Evolutionary conservation across 768 basidiomycete genomes (phyloP).

Genomic region (Russula sp.): DNA sequence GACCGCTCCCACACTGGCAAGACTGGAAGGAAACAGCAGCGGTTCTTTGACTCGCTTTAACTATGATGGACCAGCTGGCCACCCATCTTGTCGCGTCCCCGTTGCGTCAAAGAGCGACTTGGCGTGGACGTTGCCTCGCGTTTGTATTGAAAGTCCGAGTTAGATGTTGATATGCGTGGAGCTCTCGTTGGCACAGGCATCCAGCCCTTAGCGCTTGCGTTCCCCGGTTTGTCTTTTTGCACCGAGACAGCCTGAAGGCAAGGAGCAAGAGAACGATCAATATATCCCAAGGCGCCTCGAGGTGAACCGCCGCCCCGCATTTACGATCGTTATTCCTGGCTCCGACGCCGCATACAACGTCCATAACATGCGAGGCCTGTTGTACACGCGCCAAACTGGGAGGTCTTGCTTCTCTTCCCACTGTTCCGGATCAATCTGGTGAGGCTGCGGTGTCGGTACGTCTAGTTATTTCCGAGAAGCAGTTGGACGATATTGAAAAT

Average conservation of each 20-base stretch:
- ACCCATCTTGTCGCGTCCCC: not conserved
- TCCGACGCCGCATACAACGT: constrained; percentile 17
- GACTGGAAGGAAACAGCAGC: not conserved
- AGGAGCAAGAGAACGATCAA: constrained; percentile 18
- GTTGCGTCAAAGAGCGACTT: constrained; percentile 9
- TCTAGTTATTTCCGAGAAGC: constrained; percentile 12
- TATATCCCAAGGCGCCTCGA: constrained; percentile 17
- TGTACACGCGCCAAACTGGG: constrained; percentile 8
- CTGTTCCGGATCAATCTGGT: not conserved
- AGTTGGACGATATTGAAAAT: constrained; percentile 1
- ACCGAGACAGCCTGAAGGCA: constrained; percentile 13
- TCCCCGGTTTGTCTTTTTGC: constrained; percentile 6
- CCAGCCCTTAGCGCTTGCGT: not conserved
- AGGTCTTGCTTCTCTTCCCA: constrained; percentile 16
- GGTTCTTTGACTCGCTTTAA: not conserved
- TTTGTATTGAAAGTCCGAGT: constrained; percentile 19
- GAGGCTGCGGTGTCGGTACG: constrained; percentile 13
- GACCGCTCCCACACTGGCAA: not conserved
- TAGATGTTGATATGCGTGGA: constrained; percentile 9
- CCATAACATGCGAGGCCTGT: constrained; percentile 18
- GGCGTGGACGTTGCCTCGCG: constrained; percentile 10
- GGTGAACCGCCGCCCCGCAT: constrained; percentile 15
- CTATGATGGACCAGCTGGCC: not conserved
- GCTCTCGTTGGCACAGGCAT: constrained; percentile 1
- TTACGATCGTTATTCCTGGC: constrained; percentile 22